Evolutionary conservation across 805 yeast species (phyloP), one percentile per base, ranked within the genome.

Genomic region (Myxozyma neotropica): DNA sequence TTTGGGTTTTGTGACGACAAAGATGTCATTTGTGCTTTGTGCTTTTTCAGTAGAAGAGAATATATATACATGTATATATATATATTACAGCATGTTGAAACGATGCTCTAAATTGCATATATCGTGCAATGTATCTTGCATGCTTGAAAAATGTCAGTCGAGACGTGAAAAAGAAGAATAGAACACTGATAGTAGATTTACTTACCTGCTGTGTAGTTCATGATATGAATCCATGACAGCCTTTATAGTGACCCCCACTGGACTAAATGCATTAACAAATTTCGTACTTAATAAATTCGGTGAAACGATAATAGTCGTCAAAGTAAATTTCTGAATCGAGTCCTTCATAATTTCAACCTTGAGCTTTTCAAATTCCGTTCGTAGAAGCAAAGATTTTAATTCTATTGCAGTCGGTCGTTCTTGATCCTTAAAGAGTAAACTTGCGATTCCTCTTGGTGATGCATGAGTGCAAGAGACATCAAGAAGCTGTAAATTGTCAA

Each of bases 401-500:
- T 48, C 43, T 19, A 7, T 26, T 19, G 43, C 31, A 10, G 13
- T 48, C 1, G 52, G 7, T 1, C 23, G 15, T 2, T n/a, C 6
- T 5, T 48, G 42, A 15, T 48, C 52, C 23, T 43, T 39, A 21
- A 52, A 10, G 4, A 52, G 38, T 27, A 54, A 15, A 15, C 15
- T 23, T 15, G n/a, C 4, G 4, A 54, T 27, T 13, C 58, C 58
- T 38, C 19, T 15, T 3, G 6, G 17, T 3, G 56, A 42, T 19
- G 44, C 47, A 4, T 27, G 35, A 10, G 60, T 44, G 19, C 29
- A 6, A 17, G 47, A 29, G 2, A 44, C 23, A 8, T 57, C 60
- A 4, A 57, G 40, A 12, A 35, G 4, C 13, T 33, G 39, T 6
- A 57, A 24, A 23, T 51, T 27, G 24, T 51, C 56, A 21, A 57